Base-by-base conservation (phyloP, 2,329 filamentous ascomycete genomes). In the Penicillium sp. region DNA sequence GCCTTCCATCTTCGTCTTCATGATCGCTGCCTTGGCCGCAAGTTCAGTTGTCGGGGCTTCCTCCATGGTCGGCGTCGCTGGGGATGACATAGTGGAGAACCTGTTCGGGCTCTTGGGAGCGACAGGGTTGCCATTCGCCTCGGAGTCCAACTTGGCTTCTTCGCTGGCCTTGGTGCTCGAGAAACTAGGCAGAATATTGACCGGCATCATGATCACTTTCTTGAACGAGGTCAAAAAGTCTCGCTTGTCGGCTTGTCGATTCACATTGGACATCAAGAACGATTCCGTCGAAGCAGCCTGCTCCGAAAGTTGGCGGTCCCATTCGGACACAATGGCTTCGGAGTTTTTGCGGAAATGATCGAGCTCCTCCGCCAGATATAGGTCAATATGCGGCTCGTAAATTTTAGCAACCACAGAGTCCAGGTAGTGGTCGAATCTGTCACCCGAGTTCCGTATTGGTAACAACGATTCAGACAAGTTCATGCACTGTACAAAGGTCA, bases 131-230 rank as follows among this genome's bases (percentile, higher is more conserved):
- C 46, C 44, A 23, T 52, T 49, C 4, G 58, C 52, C 16, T 57
- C 54, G 5, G 55, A 51, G 8, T 59, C 61, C 0, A 54, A 38
- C 44, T 65, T 68, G 8, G 58, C 7, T 29, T 50, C 47, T 23
- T 61, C 63, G 68, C 69, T 50, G 71, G 77, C 61, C 82, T 87
- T 44, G 77, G 77, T n/a, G 74, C 80, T 72, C 5, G 79, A 74
- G 53, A 88, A 80, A 38, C 79, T 84, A 1, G 89, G 87, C 3
- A 97, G 74, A 7, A 89, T 91, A 42, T 88, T 95, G 40, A 98
- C 91, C 2, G 93, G 93, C 84, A 95, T 94, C 90, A 98, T 96
- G 55, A 98, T 87, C 7, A 98, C 93, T 68, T 97, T 97, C 64
- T 89, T 96, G 76, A 98, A 98, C 0, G 90, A 95, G 37, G 85